A percentile compares a stretch with the other conserved stretches of the same genome.
These are phyloP conservation scores for Termitomyces sp. DNA, from an alignment of 768 basidiomycete genomes.

Conservation along the genomic window DNA sequence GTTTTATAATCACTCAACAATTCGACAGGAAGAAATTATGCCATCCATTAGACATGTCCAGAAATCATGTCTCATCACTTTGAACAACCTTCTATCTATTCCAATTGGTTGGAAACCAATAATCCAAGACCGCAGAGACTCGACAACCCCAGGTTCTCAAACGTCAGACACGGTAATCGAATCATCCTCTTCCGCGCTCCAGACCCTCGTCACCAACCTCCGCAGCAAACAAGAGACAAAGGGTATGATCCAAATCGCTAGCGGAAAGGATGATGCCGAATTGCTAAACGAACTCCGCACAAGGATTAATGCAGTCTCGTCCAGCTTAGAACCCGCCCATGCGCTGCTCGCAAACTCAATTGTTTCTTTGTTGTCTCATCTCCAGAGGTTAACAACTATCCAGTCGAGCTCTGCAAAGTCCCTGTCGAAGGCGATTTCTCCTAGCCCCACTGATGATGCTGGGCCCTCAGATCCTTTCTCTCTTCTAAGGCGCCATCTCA, in stretches of 20 bases:
- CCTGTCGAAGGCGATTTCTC: constrained; percentile 8
- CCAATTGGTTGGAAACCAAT: constrained; percentile 47
- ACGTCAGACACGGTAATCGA: constrained; percentile 24
- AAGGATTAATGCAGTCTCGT: constrained; percentile 45
- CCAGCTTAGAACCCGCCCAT: constrained; percentile 42
- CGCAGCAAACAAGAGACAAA: constrained; percentile 40
- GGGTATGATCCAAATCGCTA: constrained; percentile 42
- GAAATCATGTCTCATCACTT: constrained; percentile 66
- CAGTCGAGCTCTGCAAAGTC: constrained; percentile 21
- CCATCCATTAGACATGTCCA: constrained; percentile 74
- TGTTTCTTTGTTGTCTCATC: constrained; percentile 61
- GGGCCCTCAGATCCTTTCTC: constrained; percentile 41
- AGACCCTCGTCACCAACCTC: constrained; percentile 58
- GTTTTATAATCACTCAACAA: not conserved
- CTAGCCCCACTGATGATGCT: constrained; percentile 6
- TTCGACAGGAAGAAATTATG: constrained; percentile 55
- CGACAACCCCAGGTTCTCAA: constrained; percentile 45
- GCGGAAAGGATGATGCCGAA: constrained; percentile 37
- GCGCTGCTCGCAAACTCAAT: constrained; percentile 63
- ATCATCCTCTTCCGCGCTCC: constrained; percentile 48
- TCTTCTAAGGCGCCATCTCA: constrained; percentile 62
- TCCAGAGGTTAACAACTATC: constrained; percentile 54
- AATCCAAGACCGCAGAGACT: constrained; percentile 55
- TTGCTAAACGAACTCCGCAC: constrained; percentile 55
- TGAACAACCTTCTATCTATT: constrained; percentile 61